Evolutionary conservation across 1,284 basidiomycete genomes (phyloP).

Genomic region (Hemileia vastatrix): DNA sequence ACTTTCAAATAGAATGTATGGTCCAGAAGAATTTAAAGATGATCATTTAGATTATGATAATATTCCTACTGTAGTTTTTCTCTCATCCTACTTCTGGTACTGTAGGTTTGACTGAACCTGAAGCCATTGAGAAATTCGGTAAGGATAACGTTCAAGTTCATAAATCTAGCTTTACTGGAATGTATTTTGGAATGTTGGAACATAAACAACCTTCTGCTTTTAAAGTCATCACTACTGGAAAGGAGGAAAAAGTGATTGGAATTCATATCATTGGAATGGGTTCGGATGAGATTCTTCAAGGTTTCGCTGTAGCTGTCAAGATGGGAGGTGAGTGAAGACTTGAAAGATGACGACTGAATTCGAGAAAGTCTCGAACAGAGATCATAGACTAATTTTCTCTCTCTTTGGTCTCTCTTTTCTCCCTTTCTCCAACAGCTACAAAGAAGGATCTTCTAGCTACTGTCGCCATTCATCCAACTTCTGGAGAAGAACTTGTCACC

Average conservation of each 20-base stretch:
- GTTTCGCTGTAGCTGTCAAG: constrained; percentile 90
- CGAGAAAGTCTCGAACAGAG: too few species aligned
- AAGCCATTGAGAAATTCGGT: constrained; percentile 77
- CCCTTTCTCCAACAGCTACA: constrained; percentile 25
- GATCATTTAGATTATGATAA: constrained; percentile 81
- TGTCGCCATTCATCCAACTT: constrained; percentile 42
- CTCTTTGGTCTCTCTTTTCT: too few species aligned
- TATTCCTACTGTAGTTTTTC: constrained; percentile 80
- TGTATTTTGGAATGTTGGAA: constrained; percentile 75
- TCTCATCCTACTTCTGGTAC: constrained; percentile 87
- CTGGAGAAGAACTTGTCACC: too few species aligned
- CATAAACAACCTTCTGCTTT: constrained; percentile 87
- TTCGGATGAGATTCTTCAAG: constrained; percentile 84
- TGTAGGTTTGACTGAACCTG: constrained; percentile 78
- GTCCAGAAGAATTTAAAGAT: constrained; percentile 67
- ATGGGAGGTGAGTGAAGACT: too few species aligned
- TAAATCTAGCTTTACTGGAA: constrained; percentile 62
- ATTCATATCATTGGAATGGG: constrained; percentile 75
- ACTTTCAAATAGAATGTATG: constrained; percentile 80
- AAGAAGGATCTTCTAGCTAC: constrained; percentile 42
- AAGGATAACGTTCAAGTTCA: constrained; percentile 79
- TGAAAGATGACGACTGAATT: too few species aligned
- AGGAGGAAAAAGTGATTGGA: constrained; percentile 89
- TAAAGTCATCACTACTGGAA: constrained; percentile 76
- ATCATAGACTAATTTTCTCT: too few species aligned